phyloP scores from a whole-genome alignment of 495 filamentous ascomycete species.

The Neurospora terricola region DNA sequence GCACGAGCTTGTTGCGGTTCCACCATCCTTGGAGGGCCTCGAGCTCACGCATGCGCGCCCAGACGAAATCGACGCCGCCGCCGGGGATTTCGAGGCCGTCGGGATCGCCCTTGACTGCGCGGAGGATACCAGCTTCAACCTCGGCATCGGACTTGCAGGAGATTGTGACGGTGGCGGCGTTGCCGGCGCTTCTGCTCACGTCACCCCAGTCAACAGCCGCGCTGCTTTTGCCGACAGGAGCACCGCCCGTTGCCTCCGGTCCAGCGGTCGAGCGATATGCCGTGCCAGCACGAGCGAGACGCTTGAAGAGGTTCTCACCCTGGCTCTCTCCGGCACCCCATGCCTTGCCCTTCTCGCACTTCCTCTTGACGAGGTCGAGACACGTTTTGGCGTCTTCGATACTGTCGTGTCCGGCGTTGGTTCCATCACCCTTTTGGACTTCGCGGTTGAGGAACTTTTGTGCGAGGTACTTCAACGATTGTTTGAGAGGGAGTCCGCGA shows the following conservation, averaged over 20 bases:
- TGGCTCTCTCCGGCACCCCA: conserved; percentile 71
- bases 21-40: conserved; percentile 78
- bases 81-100: conserved; percentile 51
- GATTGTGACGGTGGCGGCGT: conserved; percentile 59
- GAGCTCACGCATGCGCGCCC: conserved; percentile 77
- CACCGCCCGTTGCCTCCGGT: conserved; percentile 33
- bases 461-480: conserved; percentile 76
- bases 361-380: conserved; percentile 85
- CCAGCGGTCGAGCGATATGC: conserved; percentile 43
- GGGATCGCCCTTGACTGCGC: conserved; percentile 58
- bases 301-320: conserved; percentile 79
- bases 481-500: conserved; percentile 40
- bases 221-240: conserved; percentile 51
- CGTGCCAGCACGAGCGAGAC: conserved; percentile 51
- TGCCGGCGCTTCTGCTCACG: conserved; percentile 61
- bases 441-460: conserved; percentile 71
- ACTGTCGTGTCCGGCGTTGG: conserved; percentile 65
- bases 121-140: conserved; percentile 58
- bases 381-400: conserved; percentile 86
- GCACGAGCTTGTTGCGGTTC: conserved; percentile 42
- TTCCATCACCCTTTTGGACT: conserved; percentile 65
- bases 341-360: conserved; percentile 78
- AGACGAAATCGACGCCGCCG: conserved; percentile 77
- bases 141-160: conserved; percentile 66
- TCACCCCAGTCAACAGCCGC: conserved; percentile 87